Base-by-base conservation (phyloP, 352 stramenopile species). In the Elongisporangium prolatum region DNA sequence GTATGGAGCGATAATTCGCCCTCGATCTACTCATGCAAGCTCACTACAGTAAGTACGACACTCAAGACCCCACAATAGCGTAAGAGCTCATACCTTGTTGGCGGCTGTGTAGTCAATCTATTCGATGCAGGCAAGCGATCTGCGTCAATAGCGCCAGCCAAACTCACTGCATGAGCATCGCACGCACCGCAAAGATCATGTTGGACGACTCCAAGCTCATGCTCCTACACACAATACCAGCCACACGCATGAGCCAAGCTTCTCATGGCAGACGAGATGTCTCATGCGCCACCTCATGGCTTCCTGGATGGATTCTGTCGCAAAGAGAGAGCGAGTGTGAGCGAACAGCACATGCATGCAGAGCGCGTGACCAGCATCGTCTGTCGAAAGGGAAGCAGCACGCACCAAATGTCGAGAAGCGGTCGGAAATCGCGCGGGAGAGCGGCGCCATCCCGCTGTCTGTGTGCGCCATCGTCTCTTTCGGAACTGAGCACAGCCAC, bases 91-190 rank as follows among this genome's bases (percentile, higher is more conserved):
- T 21, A 83, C 74, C 57, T 68, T 7, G 59, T 93, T 93, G 6
- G 76, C 83, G 28, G 83, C 86, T 34, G 83, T 88, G 55, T 80
- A 91, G 60, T 91, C 83, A 47, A 93, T 71, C 73, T 83, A 44
- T n/a, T n/a, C n/a, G n/a, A n/a, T n/a, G n/a, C n/a, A n/a, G n/a
- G n/a, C n/a, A n/a, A n/a, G n/a, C n/a, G n/a, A n/a, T n/a, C n/a
- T n/a, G n/a, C n/a, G 50, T n/a, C 4, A 38, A 21, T 21, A 25
- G 7, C 17, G 2, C 28, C 28, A 17, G 0, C 21, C 52, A 20
- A n/a, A 21, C 44, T 11, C 5, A 48, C 17, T 21, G 38, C 21
- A 2, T 18, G 17, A 49, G 48, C 34, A 24, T 28, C 11, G n/a
- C 13, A 72, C 71, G 47, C 44, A 80, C 66, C 24, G 67, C 78